phyloP scores from a whole-genome alignment of 192 early-diverging fungal genomes.

The Podila horticola region DNA sequence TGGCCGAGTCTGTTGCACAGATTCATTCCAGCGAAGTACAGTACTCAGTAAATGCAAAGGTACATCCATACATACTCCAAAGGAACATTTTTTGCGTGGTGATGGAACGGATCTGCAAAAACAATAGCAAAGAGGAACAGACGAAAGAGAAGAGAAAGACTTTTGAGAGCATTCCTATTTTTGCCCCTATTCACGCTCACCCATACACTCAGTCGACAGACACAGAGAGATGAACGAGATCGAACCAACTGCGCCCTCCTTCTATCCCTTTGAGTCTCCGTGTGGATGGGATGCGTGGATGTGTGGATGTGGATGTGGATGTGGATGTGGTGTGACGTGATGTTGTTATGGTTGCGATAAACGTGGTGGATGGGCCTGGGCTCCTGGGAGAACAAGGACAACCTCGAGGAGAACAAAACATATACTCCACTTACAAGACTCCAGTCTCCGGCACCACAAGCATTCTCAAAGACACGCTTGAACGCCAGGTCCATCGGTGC shows the following conservation, averaged over 20 bases:
- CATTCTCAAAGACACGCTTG: constrained; percentile 38
- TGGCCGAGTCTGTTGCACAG: no score
- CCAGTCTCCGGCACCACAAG: constrained; percentile 44
- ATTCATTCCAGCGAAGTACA: no score
- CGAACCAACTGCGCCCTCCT: no score
- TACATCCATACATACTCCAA: background rate
- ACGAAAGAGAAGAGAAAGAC: background rate
- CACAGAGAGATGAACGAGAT: no score
- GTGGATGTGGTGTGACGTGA: background rate
- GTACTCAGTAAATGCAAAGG: no score
- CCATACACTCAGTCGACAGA: background rate
- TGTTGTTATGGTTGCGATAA: no score
- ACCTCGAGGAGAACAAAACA: background rate
- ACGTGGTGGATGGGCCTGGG: no score
- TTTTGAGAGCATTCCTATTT: background rate
- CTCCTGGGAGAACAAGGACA: background rate
- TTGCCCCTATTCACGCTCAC: background rate
- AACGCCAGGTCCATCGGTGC: constrained; percentile 36
- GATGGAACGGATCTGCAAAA: background rate
- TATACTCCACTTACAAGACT: constrained; percentile 26
- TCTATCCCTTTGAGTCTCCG: background rate
- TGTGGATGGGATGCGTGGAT: background rate
- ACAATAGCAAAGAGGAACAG: background rate
- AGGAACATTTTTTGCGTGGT: background rate
- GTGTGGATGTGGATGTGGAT: background rate